phyloP scores from a whole-genome alignment of 305 asterid species.

The Andrographis paniculata region DNA sequence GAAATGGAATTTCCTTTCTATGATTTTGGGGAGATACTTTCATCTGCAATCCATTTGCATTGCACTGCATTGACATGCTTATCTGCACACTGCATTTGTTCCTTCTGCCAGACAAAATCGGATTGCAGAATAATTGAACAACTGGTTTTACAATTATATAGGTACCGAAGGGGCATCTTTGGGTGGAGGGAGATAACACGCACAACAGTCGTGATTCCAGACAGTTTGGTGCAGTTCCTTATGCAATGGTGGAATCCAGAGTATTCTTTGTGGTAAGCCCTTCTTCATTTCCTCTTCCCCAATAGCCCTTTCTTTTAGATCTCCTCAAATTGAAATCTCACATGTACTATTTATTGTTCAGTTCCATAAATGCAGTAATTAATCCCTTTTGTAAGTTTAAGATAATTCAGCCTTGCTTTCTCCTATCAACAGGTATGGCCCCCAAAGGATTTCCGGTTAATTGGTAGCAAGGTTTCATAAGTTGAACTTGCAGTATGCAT shows the following conservation, averaged over 20 bases:
- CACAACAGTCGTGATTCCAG: conserved; percentile 55
- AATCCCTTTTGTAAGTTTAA: background rate
- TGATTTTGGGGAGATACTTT: background rate
- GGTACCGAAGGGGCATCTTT: conserved; percentile 83
- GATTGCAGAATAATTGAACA: conserved; percentile 10
- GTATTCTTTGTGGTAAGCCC: conserved; percentile 44
- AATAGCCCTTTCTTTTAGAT: background rate
- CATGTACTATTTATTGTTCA: too few relatives aligned
- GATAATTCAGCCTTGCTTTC: background rate
- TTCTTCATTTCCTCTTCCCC: conserved; percentile 7
- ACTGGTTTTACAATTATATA: conserved; percentile 18
- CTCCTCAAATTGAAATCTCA: background rate
- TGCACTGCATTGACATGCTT: background rate
- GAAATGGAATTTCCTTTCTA: background rate
- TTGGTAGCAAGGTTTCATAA: conserved; percentile 24
- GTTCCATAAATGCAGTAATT: background rate
- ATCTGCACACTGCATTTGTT: background rate
- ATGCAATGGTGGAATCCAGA: conserved; percentile 49
- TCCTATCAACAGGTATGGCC: conserved; percentile 51
- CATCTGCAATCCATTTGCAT: background rate
- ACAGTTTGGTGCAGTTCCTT: conserved; percentile 73
- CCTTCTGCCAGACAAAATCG: background rate
- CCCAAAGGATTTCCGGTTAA: conserved; percentile 30
- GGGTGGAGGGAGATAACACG: conserved; percentile 76
- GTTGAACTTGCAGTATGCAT: conserved; percentile 12